A percentile compares a stretch with the other conserved stretches of the same genome.
These are phyloP conservation scores for Madurella fahalii DNA, from an alignment of 2,329 filamentous ascomycete species.

Conservation along the genomic window DNA sequence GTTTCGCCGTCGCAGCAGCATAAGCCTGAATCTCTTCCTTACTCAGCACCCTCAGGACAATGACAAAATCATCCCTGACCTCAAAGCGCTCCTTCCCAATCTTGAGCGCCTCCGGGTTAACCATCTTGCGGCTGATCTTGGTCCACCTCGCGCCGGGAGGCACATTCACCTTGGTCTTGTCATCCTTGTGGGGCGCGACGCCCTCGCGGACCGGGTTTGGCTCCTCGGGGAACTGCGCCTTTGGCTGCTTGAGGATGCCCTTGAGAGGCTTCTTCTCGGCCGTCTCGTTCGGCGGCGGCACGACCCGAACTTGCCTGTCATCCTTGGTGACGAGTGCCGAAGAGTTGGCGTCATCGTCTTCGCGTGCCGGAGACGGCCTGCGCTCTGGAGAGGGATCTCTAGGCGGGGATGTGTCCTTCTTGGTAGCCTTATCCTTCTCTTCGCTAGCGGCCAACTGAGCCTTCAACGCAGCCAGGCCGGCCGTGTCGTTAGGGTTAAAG, in stretches of 20 bases:
- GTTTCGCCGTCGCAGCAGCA: constrained; percentile 72
- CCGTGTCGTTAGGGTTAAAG: constrained; percentile 53
- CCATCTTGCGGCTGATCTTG: constrained; percentile 81
- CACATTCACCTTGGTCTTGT: constrained; percentile 68
- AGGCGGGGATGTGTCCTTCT: constrained; percentile 7
- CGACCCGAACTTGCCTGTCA: constrained; percentile 58
- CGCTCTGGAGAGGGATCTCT: constrained; percentile 27
- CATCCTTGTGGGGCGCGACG: constrained; percentile 89
- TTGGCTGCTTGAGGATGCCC: constrained; percentile 82
- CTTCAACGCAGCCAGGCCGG: constrained; percentile 47
- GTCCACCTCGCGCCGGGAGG: constrained; percentile 84
- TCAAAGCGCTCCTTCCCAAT: constrained; percentile 88
- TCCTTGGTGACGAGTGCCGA: constrained; percentile 24
- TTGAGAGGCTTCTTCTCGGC: constrained; percentile 66
- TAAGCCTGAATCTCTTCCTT: constrained; percentile 89
- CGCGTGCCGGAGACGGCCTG: constrained; percentile 17
- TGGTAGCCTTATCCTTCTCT: constrained; percentile 15
- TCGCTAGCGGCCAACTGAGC: constrained; percentile 39
- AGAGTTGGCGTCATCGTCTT: constrained; percentile 19
- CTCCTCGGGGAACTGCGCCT: constrained; percentile 80
- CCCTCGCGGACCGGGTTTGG: constrained; percentile 79
- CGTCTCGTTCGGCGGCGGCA: constrained; percentile 65
- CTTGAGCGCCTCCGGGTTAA: constrained; percentile 83
- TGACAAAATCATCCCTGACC: constrained; percentile 88
- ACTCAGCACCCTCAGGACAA: constrained; percentile 80